A percentile compares a stretch with the other conserved stretches of the same genome.
These are phyloP conservation scores for Salix koriyanagi DNA, from an alignment of 345 rosid genomes.

Conservation along the genomic window DNA sequence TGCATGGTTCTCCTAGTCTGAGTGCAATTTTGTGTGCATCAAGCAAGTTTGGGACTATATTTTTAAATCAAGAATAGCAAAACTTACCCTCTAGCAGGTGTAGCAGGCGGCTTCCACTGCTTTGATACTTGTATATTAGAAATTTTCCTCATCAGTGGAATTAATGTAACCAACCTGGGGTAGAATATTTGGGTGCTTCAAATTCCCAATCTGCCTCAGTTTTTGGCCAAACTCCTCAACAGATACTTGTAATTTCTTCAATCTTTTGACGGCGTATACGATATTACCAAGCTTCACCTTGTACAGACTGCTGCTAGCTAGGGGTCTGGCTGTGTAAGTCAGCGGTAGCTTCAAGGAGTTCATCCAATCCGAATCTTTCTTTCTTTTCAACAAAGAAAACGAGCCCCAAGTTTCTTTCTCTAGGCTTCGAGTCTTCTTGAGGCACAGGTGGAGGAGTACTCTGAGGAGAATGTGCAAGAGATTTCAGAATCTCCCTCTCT, in stretches of 20 bases:
- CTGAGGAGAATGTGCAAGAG: constrained; percentile 30
- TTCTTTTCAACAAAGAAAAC: constrained; percentile 44
- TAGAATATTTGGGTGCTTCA: constrained; percentile 56
- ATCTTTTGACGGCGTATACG: constrained; percentile 49
- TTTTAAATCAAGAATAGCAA: too few species aligned
- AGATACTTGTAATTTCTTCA: constrained; percentile 46
- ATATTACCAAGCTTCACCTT: constrained; percentile 38
- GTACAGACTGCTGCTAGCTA: constrained; percentile 45
- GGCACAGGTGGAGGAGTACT: constrained; percentile 1
- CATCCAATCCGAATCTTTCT: constrained; percentile 47
- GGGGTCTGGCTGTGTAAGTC: constrained; percentile 39
- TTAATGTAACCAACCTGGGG: constrained; percentile 43
- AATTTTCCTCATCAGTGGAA: constrained; percentile 44
- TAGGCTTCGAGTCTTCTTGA: constrained; percentile 19
- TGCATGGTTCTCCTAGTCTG: too few species aligned
- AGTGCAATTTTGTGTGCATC: too few species aligned
- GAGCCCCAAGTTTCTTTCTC: constrained; percentile 34
- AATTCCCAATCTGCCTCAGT: constrained; percentile 43
- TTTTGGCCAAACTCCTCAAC: constrained; percentile 36
- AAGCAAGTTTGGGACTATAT: too few species aligned
- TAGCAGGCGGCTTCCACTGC: constrained; percentile 47
- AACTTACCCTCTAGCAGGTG: constrained; percentile 37
- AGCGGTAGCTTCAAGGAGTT: constrained; percentile 58
- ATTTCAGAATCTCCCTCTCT: constrained; percentile 28
- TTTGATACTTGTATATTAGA: constrained; percentile 52